Conservation (phyloP, 257 asterid species). For the Solanum appendiculatum region DNA sequence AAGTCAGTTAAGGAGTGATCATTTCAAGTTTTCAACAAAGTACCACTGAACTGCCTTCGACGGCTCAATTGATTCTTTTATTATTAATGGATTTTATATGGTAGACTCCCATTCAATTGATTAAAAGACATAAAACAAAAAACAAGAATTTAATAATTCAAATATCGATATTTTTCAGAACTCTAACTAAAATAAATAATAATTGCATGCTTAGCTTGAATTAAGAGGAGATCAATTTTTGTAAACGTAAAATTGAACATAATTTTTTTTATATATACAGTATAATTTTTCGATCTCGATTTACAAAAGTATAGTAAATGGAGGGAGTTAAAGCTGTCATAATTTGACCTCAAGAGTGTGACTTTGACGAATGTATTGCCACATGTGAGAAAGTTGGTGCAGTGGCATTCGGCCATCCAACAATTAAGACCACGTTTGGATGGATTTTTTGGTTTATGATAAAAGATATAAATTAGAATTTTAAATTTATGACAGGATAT, state of each 20-base stretch:
- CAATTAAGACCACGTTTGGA: background rate
- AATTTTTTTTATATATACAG: no score
- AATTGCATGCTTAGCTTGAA: no score
- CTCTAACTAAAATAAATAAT: no score
- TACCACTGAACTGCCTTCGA: background rate
- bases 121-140: background rate
- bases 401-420: background rate
- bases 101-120: background rate
- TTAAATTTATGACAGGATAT: no score
- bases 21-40: background rate
- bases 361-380: background rate
- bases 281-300: no score
- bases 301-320: no score
- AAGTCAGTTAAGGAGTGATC: background rate
- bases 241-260: no score
- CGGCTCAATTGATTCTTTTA: background rate
- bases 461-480: no score
- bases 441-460: no score
- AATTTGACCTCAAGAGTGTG: background rate
- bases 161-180: background rate
- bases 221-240: no score
- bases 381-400: background rate
- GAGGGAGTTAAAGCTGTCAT: background rate
- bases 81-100: background rate
- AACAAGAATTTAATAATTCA: background rate